phyloP scores from a whole-genome alignment of 805 yeast species.

The Metschnikowia noctiluminum region DNA sequence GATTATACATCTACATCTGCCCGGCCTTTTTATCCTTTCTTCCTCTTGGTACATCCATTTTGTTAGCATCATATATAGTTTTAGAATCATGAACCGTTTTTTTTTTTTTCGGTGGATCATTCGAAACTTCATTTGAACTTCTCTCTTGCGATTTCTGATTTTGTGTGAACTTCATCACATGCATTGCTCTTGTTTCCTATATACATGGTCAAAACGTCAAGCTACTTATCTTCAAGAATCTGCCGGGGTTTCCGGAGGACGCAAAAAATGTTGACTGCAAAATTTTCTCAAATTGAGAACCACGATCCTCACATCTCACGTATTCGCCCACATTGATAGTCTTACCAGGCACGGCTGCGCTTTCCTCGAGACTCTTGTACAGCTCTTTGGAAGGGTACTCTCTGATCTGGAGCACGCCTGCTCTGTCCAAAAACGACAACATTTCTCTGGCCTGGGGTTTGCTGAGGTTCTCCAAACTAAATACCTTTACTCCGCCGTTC shows the following conservation, averaged over 20 bases:
- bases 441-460: slow-evolving; percentile 31
- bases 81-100: neutral
- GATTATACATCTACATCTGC: neutral
- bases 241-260: slow-evolving; percentile 42
- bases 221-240: slow-evolving; percentile 30
- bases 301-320: slow-evolving; percentile 19
- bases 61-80: slow-evolving; percentile 11
- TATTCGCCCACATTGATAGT: slow-evolving; percentile 17
- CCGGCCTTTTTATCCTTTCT: neutral
- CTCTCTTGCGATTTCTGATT: neutral
- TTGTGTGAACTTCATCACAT: neutral
- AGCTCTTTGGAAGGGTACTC: slow-evolving; percentile 29
- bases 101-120: neutral
- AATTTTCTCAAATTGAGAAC: slow-evolving; percentile 25
- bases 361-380: slow-evolving; percentile 17
- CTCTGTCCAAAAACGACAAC: slow-evolving; percentile 29
- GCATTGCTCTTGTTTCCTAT: slow-evolving; percentile 1
- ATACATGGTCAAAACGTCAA: slow-evolving; percentile 18
- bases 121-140: neutral
- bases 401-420: slow-evolving; percentile 34
- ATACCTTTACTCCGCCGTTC: slow-evolving; percentile 31
- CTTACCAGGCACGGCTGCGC: slow-evolving; percentile 1
- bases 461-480: slow-evolving; percentile 26
- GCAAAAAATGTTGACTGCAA: slow-evolving; percentile 30
- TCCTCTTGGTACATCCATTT: neutral